phyloP scores from a whole-genome alignment of 1,284 basidiomycete species.

The Trametes sp. region DNA sequence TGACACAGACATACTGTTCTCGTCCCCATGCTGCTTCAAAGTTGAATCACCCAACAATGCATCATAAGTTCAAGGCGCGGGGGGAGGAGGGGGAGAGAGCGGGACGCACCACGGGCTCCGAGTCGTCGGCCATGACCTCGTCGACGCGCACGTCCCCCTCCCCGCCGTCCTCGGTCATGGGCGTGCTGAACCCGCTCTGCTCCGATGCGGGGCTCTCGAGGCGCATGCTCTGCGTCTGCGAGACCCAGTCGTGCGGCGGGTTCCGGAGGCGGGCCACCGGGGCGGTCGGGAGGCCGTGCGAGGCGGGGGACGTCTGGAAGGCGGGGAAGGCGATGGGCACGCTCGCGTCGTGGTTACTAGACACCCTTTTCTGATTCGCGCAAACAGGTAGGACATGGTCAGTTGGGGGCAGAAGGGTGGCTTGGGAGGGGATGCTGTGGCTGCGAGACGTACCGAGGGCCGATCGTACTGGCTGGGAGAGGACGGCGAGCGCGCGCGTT shows the following conservation, averaged over 20 bases:
- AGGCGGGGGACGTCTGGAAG: constrained; percentile 14
- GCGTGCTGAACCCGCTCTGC: constrained; percentile 24
- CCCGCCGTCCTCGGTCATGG: constrained; percentile 23
- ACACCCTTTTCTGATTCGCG: constrained; percentile 60
- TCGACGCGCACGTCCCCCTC: constrained; percentile 16
- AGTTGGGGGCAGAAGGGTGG: not conserved
- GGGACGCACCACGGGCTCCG: constrained; percentile 28
- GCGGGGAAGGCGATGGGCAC: constrained; percentile 35
- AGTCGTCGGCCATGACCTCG: constrained; percentile 25
- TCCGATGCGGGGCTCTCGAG: constrained; percentile 59
- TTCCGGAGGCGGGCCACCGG: constrained; percentile 29
- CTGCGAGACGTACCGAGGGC: constrained; percentile 52
- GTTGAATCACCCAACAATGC: too few relatives aligned
- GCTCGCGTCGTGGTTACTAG: constrained; percentile 46
- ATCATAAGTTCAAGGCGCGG: too few relatives aligned
- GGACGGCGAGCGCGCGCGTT: constrained; percentile 65
- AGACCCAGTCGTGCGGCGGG: constrained; percentile 71
- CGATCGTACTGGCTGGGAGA: constrained; percentile 54
- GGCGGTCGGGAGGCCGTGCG: constrained; percentile 9
- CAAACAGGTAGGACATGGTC: too few relatives aligned
- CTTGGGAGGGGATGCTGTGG: not conserved
- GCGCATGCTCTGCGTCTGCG: constrained; percentile 62
- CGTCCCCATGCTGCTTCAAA: constrained; percentile 18
- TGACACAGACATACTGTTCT: constrained; percentile 19
- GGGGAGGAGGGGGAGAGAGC: not conserved